Base-by-base conservation (phyloP, 345 rosid species). In the Mallotus nudiflorus region DNA sequence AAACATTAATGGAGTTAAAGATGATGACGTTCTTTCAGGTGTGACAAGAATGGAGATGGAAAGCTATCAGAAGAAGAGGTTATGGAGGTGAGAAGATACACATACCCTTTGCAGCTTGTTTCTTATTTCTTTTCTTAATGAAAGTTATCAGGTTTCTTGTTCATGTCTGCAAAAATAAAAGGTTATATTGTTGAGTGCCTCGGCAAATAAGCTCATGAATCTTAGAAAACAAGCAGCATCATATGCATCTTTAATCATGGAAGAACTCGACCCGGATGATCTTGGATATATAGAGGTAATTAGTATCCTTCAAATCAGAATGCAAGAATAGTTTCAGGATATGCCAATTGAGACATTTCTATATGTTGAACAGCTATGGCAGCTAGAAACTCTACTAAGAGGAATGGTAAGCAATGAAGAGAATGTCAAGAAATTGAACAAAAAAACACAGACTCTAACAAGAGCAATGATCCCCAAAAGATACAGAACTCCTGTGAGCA, bases 11-110 rank as follows among this genome's bases (percentile, higher is more conserved):
- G 20, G 6, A 39, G 3, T 62, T 8, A 62, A 18, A 53, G 31
- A 53, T 53, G 5, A 31, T 27, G 50, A 19, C 68, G 54, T 40
- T 68, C 31, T 62, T 65, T 9, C 73, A 92, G 99, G 97, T 92
- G 97, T 69, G 99, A 95, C 78, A 95, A 95, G 85, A 73, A 95
- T 72, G 99, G 98, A 18, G 99, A 92, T 76, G 99, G 99, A 28
- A 88, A 81, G 70, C 78, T 95, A 40, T 79, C 97, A 0, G 99
- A 95, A 68, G 91, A 85, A 11, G 99, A 95, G 76, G 99, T 92
- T 53, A 85, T 86, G 80, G 94, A 95, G 88, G 96, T 89, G 69
- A 80, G 77, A 22, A 50, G 25, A 16, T 45, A 3, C 2, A 45
- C 7, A 3, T 62, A 14, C 13, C 40, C 14, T 42, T 8, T 9